phyloP scores from a whole-genome alignment of 805 yeast genomes.

The Sungouiella blattae region DNA sequence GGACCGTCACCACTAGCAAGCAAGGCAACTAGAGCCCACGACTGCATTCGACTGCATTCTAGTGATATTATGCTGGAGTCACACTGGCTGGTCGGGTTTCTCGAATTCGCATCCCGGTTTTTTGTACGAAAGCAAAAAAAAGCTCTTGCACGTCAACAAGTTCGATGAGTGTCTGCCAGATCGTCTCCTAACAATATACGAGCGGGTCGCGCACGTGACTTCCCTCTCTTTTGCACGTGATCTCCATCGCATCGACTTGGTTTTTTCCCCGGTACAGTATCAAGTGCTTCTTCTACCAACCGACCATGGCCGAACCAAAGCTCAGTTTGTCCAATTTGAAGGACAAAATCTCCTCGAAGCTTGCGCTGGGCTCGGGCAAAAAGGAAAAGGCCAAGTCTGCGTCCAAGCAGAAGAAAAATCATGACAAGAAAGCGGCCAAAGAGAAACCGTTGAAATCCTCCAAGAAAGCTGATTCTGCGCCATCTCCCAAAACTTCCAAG shows the following conservation, averaged over 20 bases:
- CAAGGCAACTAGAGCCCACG: too few species aligned
- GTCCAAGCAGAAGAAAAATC: not conserved
- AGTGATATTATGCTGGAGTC: too few species aligned
- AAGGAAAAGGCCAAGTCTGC: slow-evolving; percentile 5
- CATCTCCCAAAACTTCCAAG: not conserved
- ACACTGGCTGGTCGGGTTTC: too few species aligned
- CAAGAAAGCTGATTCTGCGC: slow-evolving; percentile 6
- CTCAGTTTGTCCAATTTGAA: slow-evolving; percentile 55
- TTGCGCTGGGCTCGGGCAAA: slow-evolving; percentile 21
- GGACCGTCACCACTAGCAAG: too few species aligned
- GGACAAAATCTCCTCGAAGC: slow-evolving; percentile 59
- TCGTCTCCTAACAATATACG: too few species aligned
- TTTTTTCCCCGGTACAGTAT: not conserved
- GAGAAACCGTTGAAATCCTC: slow-evolving; percentile 2
- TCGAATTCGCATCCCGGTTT: too few species aligned
- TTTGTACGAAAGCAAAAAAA: too few species aligned
- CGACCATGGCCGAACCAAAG: slow-evolving; percentile 41
- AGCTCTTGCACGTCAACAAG: too few species aligned
- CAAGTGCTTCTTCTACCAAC: not conserved
- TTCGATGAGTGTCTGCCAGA: too few species aligned
- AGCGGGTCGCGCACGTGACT: too few species aligned
- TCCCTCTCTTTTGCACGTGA: slow-evolving; percentile 5
- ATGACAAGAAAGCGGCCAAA: slow-evolving; percentile 1
- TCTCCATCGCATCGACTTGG: slow-evolving; percentile 9
- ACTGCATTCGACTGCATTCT: too few species aligned